phyloP scores from a whole-genome alignment of 2,329 filamentous ascomycete genomes.

The Mollisia scopiformis region DNA sequence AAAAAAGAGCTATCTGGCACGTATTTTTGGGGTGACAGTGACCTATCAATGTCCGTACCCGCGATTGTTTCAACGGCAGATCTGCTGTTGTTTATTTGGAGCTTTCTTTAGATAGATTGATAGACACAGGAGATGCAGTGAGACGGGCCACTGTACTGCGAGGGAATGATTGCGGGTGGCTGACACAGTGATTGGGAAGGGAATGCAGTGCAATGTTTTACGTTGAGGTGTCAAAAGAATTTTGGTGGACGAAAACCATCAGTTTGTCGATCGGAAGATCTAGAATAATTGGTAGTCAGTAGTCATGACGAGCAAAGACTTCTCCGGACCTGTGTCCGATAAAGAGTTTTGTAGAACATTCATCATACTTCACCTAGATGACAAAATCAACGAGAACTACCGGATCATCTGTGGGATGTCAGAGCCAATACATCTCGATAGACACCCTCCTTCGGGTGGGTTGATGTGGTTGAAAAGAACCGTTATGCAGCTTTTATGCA shows the following conservation, averaged over 20 bases:
- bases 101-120: neutral
- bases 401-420: neutral
- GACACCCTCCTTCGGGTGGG: constrained; percentile 3
- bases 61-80: constrained; percentile 18
- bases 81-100: constrained; percentile 7
- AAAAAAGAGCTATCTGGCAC: no score
- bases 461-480: neutral
- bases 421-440: neutral
- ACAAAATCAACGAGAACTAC: neutral
- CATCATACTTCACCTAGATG: neutral
- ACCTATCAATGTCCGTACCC: constrained; percentile 16
- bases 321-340: neutral
- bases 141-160: neutral
- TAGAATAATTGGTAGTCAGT: neutral
- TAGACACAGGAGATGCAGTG: neutral
- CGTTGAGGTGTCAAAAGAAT: neutral
- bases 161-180: neutral
- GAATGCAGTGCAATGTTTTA: neutral
- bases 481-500: constrained; percentile 5
- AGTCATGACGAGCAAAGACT: neutral
- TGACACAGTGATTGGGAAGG: neutral
- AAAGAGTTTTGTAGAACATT: neutral
- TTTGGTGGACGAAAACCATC: neutral
- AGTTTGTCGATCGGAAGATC: neutral
- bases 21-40: neutral